Conservation (phyloP, 2,329 filamentous ascomycete species). For the Exophiala bonariae region DNA sequence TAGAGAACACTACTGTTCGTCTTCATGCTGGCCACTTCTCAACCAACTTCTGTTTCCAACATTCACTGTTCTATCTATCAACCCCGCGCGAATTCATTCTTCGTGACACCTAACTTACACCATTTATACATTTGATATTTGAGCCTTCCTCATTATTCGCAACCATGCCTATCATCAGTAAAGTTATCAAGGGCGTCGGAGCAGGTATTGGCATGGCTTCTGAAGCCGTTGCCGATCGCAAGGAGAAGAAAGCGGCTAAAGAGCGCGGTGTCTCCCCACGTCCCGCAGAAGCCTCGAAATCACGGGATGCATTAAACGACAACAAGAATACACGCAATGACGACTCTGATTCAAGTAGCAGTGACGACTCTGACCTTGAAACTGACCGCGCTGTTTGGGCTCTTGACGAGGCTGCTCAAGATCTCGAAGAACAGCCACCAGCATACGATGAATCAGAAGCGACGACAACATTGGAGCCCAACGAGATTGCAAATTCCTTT, state of each 20-base stretch:
- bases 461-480: constrained; percentile 6
- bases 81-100: too few species aligned
- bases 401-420: constrained; percentile 22
- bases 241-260: constrained; percentile 20
- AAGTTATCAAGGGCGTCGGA: constrained; percentile 21
- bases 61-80: too few species aligned
- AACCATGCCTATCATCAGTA: constrained; percentile 17
- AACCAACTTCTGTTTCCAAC: too few species aligned
- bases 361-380: constrained; percentile 16
- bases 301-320: background rate
- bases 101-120: too few species aligned
- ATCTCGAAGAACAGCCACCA: constrained; percentile 15
- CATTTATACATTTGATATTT: too few species aligned
- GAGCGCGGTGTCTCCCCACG: constrained; percentile 11
- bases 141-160: background rate
- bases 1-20: too few species aligned
- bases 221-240: constrained; percentile 23
- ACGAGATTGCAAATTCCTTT: constrained; percentile 17
- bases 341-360: constrained; percentile 10
- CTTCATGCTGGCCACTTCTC: too few species aligned
- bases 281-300: constrained; percentile 1
- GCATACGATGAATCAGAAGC: constrained; percentile 13
- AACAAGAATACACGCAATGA: background rate
- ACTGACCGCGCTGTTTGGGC: constrained; percentile 21
- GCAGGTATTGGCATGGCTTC: constrained; percentile 19